Base-by-base conservation (phyloP, 345 rosid genomes). In the Sisymbrium irio region DNA sequence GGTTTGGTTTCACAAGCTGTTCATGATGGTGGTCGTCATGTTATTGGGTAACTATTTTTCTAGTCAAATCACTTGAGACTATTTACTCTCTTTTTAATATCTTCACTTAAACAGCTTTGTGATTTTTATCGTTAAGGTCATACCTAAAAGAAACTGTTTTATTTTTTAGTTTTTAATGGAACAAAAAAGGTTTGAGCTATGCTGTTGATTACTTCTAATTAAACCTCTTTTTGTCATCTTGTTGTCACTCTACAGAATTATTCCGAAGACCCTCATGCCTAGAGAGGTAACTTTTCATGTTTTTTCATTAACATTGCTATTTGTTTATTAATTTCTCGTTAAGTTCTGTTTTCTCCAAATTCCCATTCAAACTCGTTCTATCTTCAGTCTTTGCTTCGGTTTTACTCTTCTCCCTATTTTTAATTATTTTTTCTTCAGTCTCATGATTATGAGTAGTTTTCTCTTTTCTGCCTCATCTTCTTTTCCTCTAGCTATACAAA, bases 251-350 rank as follows among this genome's bases (percentile, higher is more conserved):
- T 76, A 83, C 96, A 96, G 99, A 82, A 90, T 96, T 76, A 96
- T 96, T 86, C 99, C 99, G 88, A 92, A 90, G 95, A 96, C 98
- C 85, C 97, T 96, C 91, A 92, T 92, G 99, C 99, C 97, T 84
- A 94, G 95, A 89, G 98, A 96, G 99, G 99, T 96, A 85, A 40
- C 58, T 18, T 17, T 57, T 58, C 25, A 18, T 33, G 62, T 83
- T 58, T 68, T 37, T 65, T 50, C 2, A 22, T 22, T 22, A 53
- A 53, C 45, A 42, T 36, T 69, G n/a, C 12, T 56, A 46, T 55
- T 76, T 70, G 59, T 76, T 73, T 77, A 74, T 80, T 73, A 54
- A 17, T 60, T 58, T 67, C 35, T 47, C 63, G 70, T 20, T 55
- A 18, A 20, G 39, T 58, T 45, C 20, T 46, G 27, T 46, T 42